Conservation (phyloP, 2,329 filamentous ascomycete species). For the Phaeomoniella chlamydospora region DNA sequence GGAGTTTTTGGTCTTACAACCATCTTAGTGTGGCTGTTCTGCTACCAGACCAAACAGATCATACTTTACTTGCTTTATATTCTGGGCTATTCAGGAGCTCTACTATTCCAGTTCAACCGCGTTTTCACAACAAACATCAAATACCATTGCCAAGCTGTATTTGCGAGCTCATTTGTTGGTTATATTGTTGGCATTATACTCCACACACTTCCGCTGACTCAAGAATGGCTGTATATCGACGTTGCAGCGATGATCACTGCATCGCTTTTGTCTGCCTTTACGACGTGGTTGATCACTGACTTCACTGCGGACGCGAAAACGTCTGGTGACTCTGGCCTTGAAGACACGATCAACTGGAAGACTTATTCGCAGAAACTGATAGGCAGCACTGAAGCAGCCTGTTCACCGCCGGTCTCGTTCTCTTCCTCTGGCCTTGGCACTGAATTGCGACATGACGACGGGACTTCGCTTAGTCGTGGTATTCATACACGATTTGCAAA, state of each 20-base stretch:
- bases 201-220: conserved; percentile 14
- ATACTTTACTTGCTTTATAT: conserved; percentile 20
- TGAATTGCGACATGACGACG: conserved; percentile 3
- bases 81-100: conserved; percentile 20
- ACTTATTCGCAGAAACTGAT: conserved; percentile 10
- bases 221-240: conserved; percentile 16
- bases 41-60: conserved; percentile 15
- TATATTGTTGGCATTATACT: conserved; percentile 18
- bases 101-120: conserved; percentile 26
- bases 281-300: conserved; percentile 12
- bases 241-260: conserved; percentile 18
- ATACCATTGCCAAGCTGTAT: conserved; percentile 19
- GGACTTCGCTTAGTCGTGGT: conserved; percentile 4
- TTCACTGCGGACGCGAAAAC: conserved; percentile 7
- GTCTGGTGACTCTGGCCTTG: conserved; percentile 6
- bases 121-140: conserved; percentile 23
- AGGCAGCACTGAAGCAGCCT: conserved; percentile 4
- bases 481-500: conserved; percentile 5
- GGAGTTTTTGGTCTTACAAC: conserved; percentile 18
- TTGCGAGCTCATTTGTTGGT: conserved; percentile 16
- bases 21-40: conserved; percentile 21
- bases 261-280: conserved; percentile 15
- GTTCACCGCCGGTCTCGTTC: not conserved
- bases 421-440: no score
- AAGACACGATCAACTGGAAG: conserved; percentile 10